Base-by-base conservation (phyloP, 2,329 filamentous ascomycete genomes). In the Scolecobasidium constrictum region DNA sequence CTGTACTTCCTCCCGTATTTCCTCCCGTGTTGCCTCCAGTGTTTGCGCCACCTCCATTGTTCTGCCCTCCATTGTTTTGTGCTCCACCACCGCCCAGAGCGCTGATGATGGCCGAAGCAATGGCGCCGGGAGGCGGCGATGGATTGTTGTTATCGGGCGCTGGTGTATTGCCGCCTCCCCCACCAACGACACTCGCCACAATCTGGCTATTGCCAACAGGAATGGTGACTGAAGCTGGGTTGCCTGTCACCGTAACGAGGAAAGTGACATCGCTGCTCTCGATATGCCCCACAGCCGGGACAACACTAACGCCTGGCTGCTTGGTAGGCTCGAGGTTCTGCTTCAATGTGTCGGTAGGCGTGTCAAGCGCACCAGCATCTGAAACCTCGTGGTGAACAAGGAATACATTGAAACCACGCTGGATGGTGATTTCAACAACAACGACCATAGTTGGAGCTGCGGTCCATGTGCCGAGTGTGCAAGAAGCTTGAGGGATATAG, bases 371-470 rank as follows among this genome's bases (percentile, higher is more conserved):
- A 5, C 43, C 43, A 35, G 36, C 2, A 40, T 45, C 43, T 13
- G 37, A 26, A 13, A 40, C 26, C 23, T 45, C 43, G 18, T 35
- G 37, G 15, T 45, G 43, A 20, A 45, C 43, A 5, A 41, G 19
- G 31, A 40, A 40, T 2, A 45, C 19, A 6, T 42, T 23, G 23
- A 45, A 45, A 11, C 43, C 37, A 18, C 38, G 43, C 33, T 45
- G 28, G 17, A 42, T 35, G 3, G 43, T 41, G 3, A 45, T 20
- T 18, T 45, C 43, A 26, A 45, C 38, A n/a, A 45, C 38, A 1
- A 45, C 43, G 19, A 40, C 26, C 43, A 45, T 41, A 17, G 36
- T 26, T 13, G 43, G 43, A 18, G 26, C 18, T 17, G 43, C 43
- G 6, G 26, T 19, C 13, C 40, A 45, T 17, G 26, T 13, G 11